phyloP scores from a whole-genome alignment of 352 stramenopile genomes.

The Elongisporangium senticosum region DNA sequence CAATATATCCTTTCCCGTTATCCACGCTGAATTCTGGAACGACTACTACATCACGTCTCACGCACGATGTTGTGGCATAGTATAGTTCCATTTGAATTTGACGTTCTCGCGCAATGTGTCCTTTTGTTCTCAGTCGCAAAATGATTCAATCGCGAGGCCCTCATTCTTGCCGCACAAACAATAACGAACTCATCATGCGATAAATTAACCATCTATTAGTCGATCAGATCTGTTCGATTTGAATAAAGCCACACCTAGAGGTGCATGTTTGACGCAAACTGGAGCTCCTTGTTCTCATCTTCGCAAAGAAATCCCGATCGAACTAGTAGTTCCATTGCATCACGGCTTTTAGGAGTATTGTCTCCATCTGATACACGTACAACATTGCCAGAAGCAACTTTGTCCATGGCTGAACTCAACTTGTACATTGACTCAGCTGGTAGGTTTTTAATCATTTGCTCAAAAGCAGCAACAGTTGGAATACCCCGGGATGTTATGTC shows the following conservation, averaged over 20 bases:
- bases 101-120: slow-evolving; percentile 14
- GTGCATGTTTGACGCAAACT: slow-evolving; percentile 23
- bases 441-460: slow-evolving; percentile 10
- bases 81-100: slow-evolving; percentile 31
- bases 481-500: slow-evolving; percentile 14
- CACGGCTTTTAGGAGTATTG: slow-evolving; percentile 14
- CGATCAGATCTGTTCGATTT: slow-evolving; percentile 19
- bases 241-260: slow-evolving; percentile 22
- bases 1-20: slow-evolving; percentile 22
- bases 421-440: slow-evolving; percentile 10
- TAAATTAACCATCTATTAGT: slow-evolving; percentile 19
- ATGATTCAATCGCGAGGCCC: slow-evolving; percentile 11
- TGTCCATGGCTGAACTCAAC: slow-evolving; percentile 19
- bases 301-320: slow-evolving; percentile 12
- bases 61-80: slow-evolving; percentile 11
- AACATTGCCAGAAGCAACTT: slow-evolving; percentile 23
- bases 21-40: slow-evolving; percentile 14
- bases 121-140: slow-evolving; percentile 15
- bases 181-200: slow-evolving; percentile 29
- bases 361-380: slow-evolving; percentile 11
- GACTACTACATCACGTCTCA: slow-evolving; percentile 17
- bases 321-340: slow-evolving; percentile 21
- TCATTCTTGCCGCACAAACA: slow-evolving; percentile 17
- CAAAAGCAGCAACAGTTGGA: slow-evolving; percentile 18
- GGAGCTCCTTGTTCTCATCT: slow-evolving; percentile 9